Conservation (phyloP, 441 rosid species). For the Raphanus hybrid region DNA sequence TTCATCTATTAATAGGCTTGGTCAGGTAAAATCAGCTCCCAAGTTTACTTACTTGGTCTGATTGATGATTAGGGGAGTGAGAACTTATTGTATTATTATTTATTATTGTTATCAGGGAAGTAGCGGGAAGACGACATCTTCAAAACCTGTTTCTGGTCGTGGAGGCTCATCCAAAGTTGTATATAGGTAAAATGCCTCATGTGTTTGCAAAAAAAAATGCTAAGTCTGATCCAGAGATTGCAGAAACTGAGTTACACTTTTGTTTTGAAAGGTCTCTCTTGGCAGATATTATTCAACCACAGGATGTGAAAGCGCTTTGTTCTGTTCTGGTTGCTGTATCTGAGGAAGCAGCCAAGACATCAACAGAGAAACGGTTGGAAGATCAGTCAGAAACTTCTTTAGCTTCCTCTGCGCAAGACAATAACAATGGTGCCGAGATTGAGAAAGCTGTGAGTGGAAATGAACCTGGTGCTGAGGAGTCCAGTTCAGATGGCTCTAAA, state of each 20-base stretch:
- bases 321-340: conserved; percentile 82
- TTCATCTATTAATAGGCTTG: conserved; percentile 60
- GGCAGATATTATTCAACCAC: conserved; percentile 88
- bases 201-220: too few species aligned
- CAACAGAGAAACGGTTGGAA: conserved; percentile 59
- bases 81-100: conserved; percentile 20
- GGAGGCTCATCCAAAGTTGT: conserved; percentile 71
- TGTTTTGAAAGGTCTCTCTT: conserved; percentile 76
- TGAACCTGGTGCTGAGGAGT: conserved; percentile 55
- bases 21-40: conserved; percentile 61
- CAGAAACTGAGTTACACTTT: conserved; percentile 15
- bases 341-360: conserved; percentile 69
- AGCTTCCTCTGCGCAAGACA: conserved; percentile 61
- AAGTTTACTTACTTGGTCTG: conserved; percentile 15
- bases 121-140: conserved; percentile 52
- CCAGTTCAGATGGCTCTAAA: conserved; percentile 63
- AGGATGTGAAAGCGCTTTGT: conserved; percentile 93
- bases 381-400: conserved; percentile 55
- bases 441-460: conserved; percentile 63
- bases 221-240: neutral
- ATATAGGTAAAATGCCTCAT: conserved; percentile 67
- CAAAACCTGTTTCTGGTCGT: conserved; percentile 56
- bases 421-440: conserved; percentile 48
- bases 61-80: conserved; percentile 9
- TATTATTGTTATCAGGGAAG: conserved; percentile 53